These are phyloP conservation scores for Clitopilus passeckerianus DNA, from an alignment of 768 basidiomycete species.

Conservation along the genomic window DNA sequence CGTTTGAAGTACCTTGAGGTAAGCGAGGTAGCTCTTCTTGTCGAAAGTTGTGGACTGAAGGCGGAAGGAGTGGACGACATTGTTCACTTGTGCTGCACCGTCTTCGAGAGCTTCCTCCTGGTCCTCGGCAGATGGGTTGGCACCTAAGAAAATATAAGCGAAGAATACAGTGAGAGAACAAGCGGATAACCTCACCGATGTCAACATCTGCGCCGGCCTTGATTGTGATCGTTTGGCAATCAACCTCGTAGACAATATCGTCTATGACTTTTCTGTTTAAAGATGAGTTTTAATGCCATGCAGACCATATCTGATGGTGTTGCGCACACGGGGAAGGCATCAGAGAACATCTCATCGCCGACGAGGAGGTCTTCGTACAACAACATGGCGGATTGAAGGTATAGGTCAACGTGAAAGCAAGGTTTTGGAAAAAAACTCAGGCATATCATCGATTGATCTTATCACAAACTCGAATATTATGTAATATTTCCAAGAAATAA, in stretches of 20 bases:
- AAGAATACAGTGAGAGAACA: neutral
- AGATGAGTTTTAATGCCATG: neutral
- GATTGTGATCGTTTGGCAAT: slow-evolving; percentile 66
- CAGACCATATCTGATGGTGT: neutral
- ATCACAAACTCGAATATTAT: slow-evolving; percentile 14
- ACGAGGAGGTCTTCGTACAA: slow-evolving; percentile 70
- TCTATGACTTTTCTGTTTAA: slow-evolving; percentile 67
- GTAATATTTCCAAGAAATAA: slow-evolving; percentile 13
- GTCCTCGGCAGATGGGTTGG: slow-evolving; percentile 92
- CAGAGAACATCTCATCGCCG: slow-evolving; percentile 90
- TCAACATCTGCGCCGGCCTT: slow-evolving; percentile 80
- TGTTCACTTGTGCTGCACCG: slow-evolving; percentile 75
- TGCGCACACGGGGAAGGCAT: slow-evolving; percentile 83
- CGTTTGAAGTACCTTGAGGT: slow-evolving; percentile 65
- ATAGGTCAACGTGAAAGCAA: neutral
- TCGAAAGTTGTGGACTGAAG: slow-evolving; percentile 79
- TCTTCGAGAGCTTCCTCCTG: slow-evolving; percentile 77
- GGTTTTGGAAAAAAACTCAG: slow-evolving; percentile 5
- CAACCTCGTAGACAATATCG: slow-evolving; percentile 80
- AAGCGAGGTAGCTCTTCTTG: slow-evolving; percentile 79
- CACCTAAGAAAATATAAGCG: slow-evolving; percentile 44
- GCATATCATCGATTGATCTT: slow-evolving; percentile 30
- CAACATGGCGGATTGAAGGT: slow-evolving; percentile 48
- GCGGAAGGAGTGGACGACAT: slow-evolving; percentile 89
- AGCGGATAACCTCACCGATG: slow-evolving; percentile 61